These are phyloP conservation scores for Thuidium tamariscinum DNA, from an alignment of 225 moss, liverwort and hornwort species.

Conservation along the genomic window DNA sequence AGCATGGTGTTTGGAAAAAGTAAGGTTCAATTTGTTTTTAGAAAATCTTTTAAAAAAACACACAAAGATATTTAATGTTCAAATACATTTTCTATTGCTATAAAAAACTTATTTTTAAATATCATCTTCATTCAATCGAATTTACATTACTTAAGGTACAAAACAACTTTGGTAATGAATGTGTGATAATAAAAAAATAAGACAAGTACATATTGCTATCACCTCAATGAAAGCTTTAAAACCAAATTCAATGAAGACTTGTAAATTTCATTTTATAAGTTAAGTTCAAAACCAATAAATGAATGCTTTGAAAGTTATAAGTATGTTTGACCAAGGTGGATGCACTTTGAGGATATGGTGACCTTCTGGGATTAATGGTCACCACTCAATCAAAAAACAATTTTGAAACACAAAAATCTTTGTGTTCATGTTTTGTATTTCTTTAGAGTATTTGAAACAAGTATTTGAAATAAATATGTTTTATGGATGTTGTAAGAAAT, in stretches of 20 bases:
- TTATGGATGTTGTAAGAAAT: rapidly evolving
- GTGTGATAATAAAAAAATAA: too few species aligned
- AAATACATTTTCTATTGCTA: too few species aligned
- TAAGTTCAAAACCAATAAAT: rapidly evolving
- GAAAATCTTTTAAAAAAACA: too few species aligned
- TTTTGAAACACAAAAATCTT: rapidly evolving
- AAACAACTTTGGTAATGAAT: too few species aligned
- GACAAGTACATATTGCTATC: too few species aligned
- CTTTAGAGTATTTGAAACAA: neutral
- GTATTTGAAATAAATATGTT: neutral
- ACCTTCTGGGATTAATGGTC: rapidly evolving
- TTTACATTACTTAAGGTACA: too few species aligned
- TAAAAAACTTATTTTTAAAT: too few species aligned
- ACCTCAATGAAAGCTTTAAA: too few species aligned
- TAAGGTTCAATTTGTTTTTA: too few species aligned
- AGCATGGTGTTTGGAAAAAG: too few species aligned
- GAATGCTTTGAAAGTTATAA: neutral
- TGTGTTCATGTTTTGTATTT: neutral
- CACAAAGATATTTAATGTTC: too few species aligned
- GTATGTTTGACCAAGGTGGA: rapidly evolving
- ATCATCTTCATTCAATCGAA: too few species aligned
- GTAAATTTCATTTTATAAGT: neutral
- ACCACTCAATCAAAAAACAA: neutral
- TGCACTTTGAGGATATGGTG: rapidly evolving
- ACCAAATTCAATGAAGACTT: rapidly evolving